phyloP scores from a whole-genome alignment of 306 rosid genomes.

The Purshia tridentata region DNA sequence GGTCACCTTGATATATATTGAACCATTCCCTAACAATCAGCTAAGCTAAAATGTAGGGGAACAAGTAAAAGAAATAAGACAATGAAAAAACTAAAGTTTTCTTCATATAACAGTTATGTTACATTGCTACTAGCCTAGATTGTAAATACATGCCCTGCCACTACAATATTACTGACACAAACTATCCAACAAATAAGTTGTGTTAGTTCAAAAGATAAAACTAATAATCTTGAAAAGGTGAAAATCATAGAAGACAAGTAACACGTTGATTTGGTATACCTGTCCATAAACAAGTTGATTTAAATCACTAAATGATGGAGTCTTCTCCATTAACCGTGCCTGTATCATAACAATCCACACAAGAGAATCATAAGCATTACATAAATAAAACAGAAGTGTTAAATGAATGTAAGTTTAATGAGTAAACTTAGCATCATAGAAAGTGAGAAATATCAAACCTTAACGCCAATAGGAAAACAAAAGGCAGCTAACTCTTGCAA shows the following conservation, averaged over 20 bases:
- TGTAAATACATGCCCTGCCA: background rate
- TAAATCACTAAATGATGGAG: slow-evolving; percentile 88
- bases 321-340: slow-evolving; percentile 88
- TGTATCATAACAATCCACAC: slow-evolving; percentile 42
- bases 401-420: background rate
- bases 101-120: too few species aligned
- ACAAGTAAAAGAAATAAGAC: background rate
- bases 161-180: background rate
- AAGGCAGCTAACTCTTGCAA: slow-evolving; percentile 74
- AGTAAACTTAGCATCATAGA: slow-evolving; percentile 15
- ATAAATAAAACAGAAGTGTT: background rate
- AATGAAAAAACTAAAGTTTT: background rate
- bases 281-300: slow-evolving; percentile 92
- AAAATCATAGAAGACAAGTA: slow-evolving; percentile 13
- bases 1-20: background rate
- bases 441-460: slow-evolving; percentile 54
- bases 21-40: background rate
- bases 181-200: background rate
- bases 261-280: slow-evolving; percentile 45
- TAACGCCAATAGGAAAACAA: slow-evolving; percentile 86
- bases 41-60: background rate
- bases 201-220: background rate
- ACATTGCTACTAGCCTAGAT: too few species aligned
- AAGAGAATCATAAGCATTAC: slow-evolving; percentile 16
- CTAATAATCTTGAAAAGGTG: slow-evolving; percentile 24